phyloP scores from a whole-genome alignment of 1,284 basidiomycete species.

The Schizophyllum commune region DNA sequence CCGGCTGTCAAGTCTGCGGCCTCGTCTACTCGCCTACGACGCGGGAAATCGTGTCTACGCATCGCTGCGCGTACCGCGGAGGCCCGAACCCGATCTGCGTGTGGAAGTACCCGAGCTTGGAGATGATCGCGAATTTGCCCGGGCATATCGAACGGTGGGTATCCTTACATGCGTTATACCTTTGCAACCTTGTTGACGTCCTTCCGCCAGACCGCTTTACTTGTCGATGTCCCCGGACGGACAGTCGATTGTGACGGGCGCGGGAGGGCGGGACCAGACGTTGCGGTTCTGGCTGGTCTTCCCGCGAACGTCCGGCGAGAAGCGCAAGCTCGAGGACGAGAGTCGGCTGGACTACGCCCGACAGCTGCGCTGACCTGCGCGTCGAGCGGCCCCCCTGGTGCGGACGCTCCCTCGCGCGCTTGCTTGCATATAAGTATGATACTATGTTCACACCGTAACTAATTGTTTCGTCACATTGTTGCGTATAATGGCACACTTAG shows the following conservation, averaged over 20 bases:
- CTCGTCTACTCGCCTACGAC: constrained; percentile 94
- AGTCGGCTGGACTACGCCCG: not conserved
- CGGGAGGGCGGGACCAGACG: constrained; percentile 83
- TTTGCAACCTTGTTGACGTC: not conserved
- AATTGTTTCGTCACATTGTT: not conserved
- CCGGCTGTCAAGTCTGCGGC: constrained; percentile 95
- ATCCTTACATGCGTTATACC: not conserved
- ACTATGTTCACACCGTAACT: not conserved
- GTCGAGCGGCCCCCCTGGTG: not conserved
- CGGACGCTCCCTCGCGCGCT: not conserved
- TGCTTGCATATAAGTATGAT: not conserved
- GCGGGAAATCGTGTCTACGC: constrained; percentile 95
- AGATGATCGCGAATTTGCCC: constrained; percentile 89
- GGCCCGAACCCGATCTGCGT: constrained; percentile 98
- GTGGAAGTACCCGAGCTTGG: constrained; percentile 92
- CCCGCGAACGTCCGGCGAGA: constrained; percentile 19
- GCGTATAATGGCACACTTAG: not conserved
- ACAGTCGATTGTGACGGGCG: constrained; percentile 96
- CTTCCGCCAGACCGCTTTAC: constrained; percentile 69
- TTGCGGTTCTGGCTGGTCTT: constrained; percentile 95
- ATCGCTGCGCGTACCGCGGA: constrained; percentile 91
- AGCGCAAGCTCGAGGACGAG: not conserved
- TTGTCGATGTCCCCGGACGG: constrained; percentile 96
- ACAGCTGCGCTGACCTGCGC: not conserved
- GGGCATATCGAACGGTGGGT: constrained; percentile 71